Base-by-base conservation (phyloP, 2,329 filamentous ascomycete species). In the Fusarium sp. region DNA sequence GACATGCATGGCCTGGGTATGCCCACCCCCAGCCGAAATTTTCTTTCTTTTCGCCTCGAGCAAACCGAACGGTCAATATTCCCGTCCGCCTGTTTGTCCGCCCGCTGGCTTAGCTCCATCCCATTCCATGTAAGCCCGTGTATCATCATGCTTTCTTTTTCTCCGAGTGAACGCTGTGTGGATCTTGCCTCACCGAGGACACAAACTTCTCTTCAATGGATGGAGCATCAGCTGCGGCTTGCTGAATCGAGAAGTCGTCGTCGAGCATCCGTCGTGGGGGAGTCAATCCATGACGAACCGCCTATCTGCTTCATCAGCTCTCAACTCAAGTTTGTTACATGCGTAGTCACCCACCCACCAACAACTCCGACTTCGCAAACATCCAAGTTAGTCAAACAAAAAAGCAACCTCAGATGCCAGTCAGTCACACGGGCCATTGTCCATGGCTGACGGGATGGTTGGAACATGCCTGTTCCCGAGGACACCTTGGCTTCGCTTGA, bases 41-140 rank as follows among this genome's bases (percentile, higher is more conserved):
- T 61, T 62, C 34, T 58, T 64, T 38, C 42, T 40, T 50, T 25
- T 62, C 49, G 40, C 44, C 50, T 51, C 40, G 18, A 62, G 62
- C 57, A 58, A 68, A 46, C 57, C 53, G 66, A 72, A 64, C 59
- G 46, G 65, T 72, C 63, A 66, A 51, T 49, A 56, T 53, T 57
- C 53, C 59, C 27, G 46, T 31, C 46, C 25, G 49, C 31, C 49
- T 36, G 49, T 40, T 31, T 33, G 64, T 57, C 51, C 53, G 58
- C 61, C 58, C 49, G 16, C 10, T 13, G 29, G 16, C 10, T 53
- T 40, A 38, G 38, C 56, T 27, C 40, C 29, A 31, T 31, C 10
- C 29, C 29, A 31, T 31, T 6, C 29, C 40, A 23, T 58, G 40
- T 23, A 36, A 58, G 55, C 57, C 38, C 38, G 40, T 58, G 50